These are phyloP conservation scores for Sambucus nigra DNA, from an alignment of 129 eudicot genomes.

Conservation along the genomic window DNA sequence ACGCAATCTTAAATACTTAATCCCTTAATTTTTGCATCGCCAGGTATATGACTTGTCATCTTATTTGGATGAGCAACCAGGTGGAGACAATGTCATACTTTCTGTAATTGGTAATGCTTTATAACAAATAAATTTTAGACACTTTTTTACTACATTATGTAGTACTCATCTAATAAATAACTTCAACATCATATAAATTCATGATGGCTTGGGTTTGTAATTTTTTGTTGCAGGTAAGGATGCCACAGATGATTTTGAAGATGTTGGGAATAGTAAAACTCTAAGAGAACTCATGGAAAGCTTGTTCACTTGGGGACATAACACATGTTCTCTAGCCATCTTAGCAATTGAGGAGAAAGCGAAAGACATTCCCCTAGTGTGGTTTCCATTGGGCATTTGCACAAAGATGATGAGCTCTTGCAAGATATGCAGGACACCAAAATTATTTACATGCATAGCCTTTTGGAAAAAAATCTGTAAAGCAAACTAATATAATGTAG, in stretches of 20 bases:
- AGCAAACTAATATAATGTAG: too few species aligned
- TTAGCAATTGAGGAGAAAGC: constrained; percentile 47
- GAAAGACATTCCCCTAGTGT: constrained; percentile 18
- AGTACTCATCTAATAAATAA: background rate
- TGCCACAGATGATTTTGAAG: constrained; percentile 97
- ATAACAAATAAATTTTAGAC: background rate
- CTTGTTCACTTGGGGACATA: constrained; percentile 72
- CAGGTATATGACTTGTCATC: constrained; percentile 95
- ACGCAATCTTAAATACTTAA: background rate
- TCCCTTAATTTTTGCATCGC: constrained; percentile 7
- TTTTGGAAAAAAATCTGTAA: too few species aligned
- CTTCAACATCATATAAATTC: background rate
- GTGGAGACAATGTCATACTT: constrained; percentile 85
- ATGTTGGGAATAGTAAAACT: constrained; percentile 81
- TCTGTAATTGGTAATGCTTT: constrained; percentile 56
- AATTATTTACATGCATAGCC: too few species aligned
- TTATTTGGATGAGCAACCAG: constrained; percentile 95
- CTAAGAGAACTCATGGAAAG: constrained; percentile 71
- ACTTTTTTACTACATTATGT: background rate
- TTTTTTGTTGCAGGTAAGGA: constrained; percentile 55
- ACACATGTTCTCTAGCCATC: constrained; percentile 32
- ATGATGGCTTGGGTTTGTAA: background rate
- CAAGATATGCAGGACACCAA: too few species aligned
- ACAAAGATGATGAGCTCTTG: too few species aligned
- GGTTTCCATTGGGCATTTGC: too few species aligned